Evolutionary conservation across 129 eudicot genomes (phyloP).

Genomic region (Flaveria trinervia): DNA sequence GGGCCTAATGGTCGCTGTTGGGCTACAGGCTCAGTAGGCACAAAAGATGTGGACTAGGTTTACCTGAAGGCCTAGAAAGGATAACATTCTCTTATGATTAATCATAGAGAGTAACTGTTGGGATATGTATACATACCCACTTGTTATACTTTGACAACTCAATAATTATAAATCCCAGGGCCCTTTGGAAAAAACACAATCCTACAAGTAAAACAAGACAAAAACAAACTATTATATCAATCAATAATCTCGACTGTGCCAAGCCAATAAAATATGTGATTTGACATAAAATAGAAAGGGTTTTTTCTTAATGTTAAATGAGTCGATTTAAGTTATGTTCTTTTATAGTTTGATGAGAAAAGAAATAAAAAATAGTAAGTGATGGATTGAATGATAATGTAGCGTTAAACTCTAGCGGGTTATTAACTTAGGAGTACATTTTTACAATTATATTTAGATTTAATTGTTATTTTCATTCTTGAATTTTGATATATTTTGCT

Average conservation of each 20-base stretch:
- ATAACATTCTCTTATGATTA: constrained; percentile 27
- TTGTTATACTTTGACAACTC: constrained; percentile 36
- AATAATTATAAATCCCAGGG: constrained; percentile 29
- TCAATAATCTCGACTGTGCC: constrained; percentile 1
- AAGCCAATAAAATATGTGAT: constrained; percentile 1
- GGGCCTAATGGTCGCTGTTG: constrained; percentile 49
- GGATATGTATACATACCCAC: constrained; percentile 36
- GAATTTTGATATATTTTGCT: too few relatives aligned
- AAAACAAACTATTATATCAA: constrained; percentile 36
- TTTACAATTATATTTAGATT: too few relatives aligned
- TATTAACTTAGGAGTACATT: too few relatives aligned
- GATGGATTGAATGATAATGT: too few relatives aligned
- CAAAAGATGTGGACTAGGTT: constrained; percentile 41
- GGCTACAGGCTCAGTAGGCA: constrained; percentile 36
- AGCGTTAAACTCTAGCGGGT: too few relatives aligned
- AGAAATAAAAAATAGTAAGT: too few relatives aligned
- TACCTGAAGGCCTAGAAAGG: constrained; percentile 21
- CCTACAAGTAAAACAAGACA: constrained; percentile 42
- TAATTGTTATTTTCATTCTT: too few relatives aligned
- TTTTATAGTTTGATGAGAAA: background rate
- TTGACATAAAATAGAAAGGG: constrained; percentile 3
- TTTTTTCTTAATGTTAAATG: background rate
- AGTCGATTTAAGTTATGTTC: background rate
- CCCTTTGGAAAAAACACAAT: constrained; percentile 24
- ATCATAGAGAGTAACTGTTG: constrained; percentile 42